Conservation (phyloP, 2,329 filamentous ascomycete genomes). For the Fusarium sp. region DNA sequence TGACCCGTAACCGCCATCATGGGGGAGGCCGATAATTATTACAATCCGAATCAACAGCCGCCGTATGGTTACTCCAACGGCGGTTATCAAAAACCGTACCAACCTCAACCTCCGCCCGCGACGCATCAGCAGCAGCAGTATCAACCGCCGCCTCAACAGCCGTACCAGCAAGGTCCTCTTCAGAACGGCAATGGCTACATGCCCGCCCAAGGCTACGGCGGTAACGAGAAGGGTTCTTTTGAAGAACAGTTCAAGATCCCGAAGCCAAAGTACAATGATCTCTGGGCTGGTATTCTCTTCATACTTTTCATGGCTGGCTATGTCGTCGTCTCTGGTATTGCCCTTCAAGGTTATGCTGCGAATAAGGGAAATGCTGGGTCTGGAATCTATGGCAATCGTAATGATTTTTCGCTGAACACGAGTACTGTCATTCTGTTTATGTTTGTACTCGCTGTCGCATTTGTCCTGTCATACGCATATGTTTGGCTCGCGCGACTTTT, state of each 20-base stretch:
- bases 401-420: constrained; percentile 77
- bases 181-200: constrained; percentile 51
- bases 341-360: constrained; percentile 78
- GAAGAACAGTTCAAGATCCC: constrained; percentile 86
- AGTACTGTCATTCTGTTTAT: constrained; percentile 89
- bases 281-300: constrained; percentile 88
- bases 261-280: constrained; percentile 88
- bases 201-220: constrained; percentile 53
- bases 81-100: constrained; percentile 44
- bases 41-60: constrained; percentile 43
- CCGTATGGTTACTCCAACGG: constrained; percentile 34
- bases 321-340: constrained; percentile 79
- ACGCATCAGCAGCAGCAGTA: constrained; percentile 43
- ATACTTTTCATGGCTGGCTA: constrained; percentile 79
- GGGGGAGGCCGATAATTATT: constrained; percentile 54
- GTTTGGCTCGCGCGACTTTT: constrained; percentile 80
- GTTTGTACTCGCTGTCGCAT: constrained; percentile 79
- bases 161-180: constrained; percentile 48
- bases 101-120: constrained; percentile 42
- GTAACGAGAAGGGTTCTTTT: constrained; percentile 69
- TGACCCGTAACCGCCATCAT: constrained; percentile 38
- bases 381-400: constrained; percentile 78
- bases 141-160: constrained; percentile 44
- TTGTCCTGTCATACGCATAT: constrained; percentile 82
- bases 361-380: constrained; percentile 73